Evolutionary conservation across 2,329 filamentous ascomycete genomes (phyloP).

Genomic region (Colletotrichum sp.): DNA sequence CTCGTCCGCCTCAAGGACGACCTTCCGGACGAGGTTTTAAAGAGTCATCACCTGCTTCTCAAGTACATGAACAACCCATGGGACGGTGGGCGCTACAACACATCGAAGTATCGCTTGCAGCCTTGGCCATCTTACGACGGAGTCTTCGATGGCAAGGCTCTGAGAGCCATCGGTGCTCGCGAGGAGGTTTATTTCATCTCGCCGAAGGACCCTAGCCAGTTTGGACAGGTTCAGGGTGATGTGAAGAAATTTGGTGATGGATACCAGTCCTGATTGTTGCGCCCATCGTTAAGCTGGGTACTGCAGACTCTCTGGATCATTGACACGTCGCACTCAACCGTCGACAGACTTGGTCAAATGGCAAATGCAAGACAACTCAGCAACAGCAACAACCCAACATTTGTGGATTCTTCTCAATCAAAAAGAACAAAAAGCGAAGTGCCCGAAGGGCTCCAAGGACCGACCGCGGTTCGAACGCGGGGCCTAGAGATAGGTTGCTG

Average conservation of each 20-base stretch:
- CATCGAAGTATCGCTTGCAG: not conserved
- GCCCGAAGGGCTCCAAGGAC: not conserved
- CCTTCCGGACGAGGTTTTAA: not conserved
- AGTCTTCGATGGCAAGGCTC: not conserved
- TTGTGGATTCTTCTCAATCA: not conserved
- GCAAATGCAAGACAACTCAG: not conserved
- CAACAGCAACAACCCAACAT: not conserved
- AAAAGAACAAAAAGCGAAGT: not conserved
- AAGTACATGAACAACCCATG: not conserved
- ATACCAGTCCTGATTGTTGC: not conserved
- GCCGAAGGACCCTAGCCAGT: not conserved
- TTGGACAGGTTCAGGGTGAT: not conserved
- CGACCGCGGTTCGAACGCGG: conserved; percentile 22
- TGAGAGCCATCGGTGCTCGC: not conserved
- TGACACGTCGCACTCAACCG: not conserved
- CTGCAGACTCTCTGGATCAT: not conserved
- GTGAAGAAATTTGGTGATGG: not conserved
- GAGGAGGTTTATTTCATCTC: not conserved
- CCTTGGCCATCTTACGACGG: not conserved
- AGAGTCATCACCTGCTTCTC: not conserved
- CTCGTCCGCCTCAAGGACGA: not conserved
- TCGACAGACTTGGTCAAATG: not conserved
- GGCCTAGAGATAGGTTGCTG: conserved; percentile 20
- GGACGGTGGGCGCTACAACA: not conserved
- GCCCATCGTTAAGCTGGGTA: not conserved